Conservation (phyloP, 2,329 filamentous ascomycete genomes). For the Pseudodiploospora longispora region DNA sequence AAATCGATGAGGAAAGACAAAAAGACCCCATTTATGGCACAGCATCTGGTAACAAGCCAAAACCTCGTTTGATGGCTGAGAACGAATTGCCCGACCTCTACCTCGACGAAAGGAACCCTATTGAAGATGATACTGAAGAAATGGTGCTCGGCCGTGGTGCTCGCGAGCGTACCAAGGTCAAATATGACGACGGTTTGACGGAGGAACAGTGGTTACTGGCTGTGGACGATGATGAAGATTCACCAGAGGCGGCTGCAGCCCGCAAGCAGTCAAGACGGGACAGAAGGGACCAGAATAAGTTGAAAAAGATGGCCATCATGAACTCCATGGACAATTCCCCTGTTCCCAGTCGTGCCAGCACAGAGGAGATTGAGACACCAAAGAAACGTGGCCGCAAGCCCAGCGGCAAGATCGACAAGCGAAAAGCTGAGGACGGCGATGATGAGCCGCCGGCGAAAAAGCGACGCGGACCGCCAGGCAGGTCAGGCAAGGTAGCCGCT, state of each 20-base stretch:
- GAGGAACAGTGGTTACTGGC: slow-evolving; percentile 99
- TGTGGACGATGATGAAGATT: slow-evolving; percentile 93
- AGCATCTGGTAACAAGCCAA: slow-evolving; percentile 48
- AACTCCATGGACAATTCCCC: slow-evolving; percentile 59
- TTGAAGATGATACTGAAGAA: slow-evolving; percentile 71
- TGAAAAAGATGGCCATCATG: slow-evolving; percentile 42
- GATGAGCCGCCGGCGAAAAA: slow-evolving; percentile 73
- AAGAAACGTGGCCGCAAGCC: slow-evolving; percentile 85
- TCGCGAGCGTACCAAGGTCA: slow-evolving; percentile 86
- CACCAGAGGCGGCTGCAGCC: slow-evolving; percentile 83
- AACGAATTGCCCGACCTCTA: slow-evolving; percentile 91
- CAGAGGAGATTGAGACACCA: slow-evolving; percentile 66
- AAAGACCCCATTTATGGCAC: slow-evolving; percentile 65
- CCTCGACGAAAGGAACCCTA: slow-evolving; percentile 73
- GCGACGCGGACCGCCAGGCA: slow-evolving; percentile 62
- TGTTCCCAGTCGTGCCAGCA: slow-evolving; percentile 69
- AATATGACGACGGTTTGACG: slow-evolving; percentile 93
- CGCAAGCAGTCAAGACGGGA: slow-evolving; percentile 82
- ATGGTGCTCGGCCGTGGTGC: slow-evolving; percentile 75
- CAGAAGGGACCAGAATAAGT: slow-evolving; percentile 67
- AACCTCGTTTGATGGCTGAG: slow-evolving; percentile 78
- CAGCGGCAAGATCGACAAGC: slow-evolving; percentile 67
- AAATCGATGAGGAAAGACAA: slow-evolving; percentile 69
- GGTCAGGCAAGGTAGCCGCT: slow-evolving; percentile 50
- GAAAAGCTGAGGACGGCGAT: slow-evolving; percentile 75